A percentile compares a stretch with the other conserved stretches of the same genome.
These are phyloP conservation scores for Nematodospora valgi DNA, from an alignment of 805 yeast genomes.

Conservation along the genomic window DNA sequence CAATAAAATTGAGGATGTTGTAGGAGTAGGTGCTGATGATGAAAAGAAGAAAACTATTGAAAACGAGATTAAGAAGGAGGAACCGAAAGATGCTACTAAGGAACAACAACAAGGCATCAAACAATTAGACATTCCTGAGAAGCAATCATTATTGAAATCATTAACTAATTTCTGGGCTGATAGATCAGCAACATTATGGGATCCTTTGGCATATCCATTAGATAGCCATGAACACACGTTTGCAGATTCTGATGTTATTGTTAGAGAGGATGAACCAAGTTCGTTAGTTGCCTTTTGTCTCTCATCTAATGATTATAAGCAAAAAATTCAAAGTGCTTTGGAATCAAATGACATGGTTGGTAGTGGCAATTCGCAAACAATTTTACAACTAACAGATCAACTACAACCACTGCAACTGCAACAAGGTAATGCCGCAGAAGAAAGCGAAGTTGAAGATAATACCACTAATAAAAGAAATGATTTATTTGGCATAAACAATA, in stretches of 20 bases:
- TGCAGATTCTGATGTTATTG: constrained; percentile 89
- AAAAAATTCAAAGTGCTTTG: constrained; percentile 44
- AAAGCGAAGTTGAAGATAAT: constrained; percentile 9
- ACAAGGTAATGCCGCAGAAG: constrained; percentile 17
- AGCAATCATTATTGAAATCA: constrained; percentile 74
- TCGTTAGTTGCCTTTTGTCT: constrained; percentile 91
- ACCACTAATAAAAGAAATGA: constrained; percentile 7
- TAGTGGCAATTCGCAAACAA: background rate
- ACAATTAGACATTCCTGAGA: constrained; percentile 52
- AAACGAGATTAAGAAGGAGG: constrained; percentile 5
- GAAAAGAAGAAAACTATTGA: constrained; percentile 9
- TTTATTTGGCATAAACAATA: constrained; percentile 9
- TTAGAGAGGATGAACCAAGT: constrained; percentile 95
- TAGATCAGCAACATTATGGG: constrained; percentile 93
- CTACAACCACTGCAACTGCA: too few species aligned
- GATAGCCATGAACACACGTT: constrained; percentile 82
- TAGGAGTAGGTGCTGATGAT: constrained; percentile 43
- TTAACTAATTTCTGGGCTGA: constrained; percentile 96
- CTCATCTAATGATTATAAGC: constrained; percentile 77
- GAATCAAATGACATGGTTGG: constrained; percentile 5
- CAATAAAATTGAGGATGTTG: constrained; percentile 85
- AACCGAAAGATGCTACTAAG: constrained; percentile 1
- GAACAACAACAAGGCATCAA: constrained; percentile 2
- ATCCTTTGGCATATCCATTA: constrained; percentile 82
- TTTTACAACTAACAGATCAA: background rate